phyloP scores from a whole-genome alignment of 345 rosid genomes.

The Physaria fendleri region DNA sequence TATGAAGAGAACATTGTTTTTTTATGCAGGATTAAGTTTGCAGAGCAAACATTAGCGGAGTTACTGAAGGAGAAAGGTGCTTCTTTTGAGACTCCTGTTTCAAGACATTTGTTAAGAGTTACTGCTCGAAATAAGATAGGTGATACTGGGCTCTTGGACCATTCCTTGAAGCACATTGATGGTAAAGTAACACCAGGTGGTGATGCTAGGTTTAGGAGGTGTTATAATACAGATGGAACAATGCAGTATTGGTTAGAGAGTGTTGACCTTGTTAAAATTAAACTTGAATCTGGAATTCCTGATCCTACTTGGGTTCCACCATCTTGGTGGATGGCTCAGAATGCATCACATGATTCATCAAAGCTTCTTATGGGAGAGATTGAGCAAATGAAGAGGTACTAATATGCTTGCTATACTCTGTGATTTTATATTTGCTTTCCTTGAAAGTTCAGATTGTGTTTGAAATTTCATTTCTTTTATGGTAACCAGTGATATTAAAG shows the following conservation, averaged over 20 bases:
- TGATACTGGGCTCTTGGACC: conserved; percentile 95
- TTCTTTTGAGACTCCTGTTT: conserved; percentile 54
- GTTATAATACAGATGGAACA: conserved; percentile 67
- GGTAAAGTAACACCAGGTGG: conserved; percentile 88
- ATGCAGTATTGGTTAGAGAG: conserved; percentile 95
- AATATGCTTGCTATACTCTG: neutral
- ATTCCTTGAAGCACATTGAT: conserved; percentile 81
- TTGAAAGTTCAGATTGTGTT: neutral
- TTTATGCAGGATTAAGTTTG: conserved; percentile 64
- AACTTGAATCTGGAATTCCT: conserved; percentile 55
- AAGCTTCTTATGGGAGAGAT: conserved; percentile 50
- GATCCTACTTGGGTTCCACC: conserved; percentile 60
- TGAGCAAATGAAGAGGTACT: conserved; percentile 57
- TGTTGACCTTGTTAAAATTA: conserved; percentile 58
- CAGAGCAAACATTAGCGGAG: conserved; percentile 58
- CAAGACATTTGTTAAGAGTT: conserved; percentile 49
- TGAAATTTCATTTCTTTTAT: conserved; percentile 12
- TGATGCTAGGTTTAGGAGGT: conserved; percentile 69
- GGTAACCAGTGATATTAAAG: conserved; percentile 49
- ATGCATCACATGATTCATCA: conserved; percentile 36
- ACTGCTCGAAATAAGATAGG: conserved; percentile 67
- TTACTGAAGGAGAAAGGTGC: conserved; percentile 76
- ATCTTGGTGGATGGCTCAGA: conserved; percentile 48
- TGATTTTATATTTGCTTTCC: neutral
- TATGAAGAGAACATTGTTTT: no score